Conservation (phyloP, 345 rosid species). For the Camelina sativa region DNA sequence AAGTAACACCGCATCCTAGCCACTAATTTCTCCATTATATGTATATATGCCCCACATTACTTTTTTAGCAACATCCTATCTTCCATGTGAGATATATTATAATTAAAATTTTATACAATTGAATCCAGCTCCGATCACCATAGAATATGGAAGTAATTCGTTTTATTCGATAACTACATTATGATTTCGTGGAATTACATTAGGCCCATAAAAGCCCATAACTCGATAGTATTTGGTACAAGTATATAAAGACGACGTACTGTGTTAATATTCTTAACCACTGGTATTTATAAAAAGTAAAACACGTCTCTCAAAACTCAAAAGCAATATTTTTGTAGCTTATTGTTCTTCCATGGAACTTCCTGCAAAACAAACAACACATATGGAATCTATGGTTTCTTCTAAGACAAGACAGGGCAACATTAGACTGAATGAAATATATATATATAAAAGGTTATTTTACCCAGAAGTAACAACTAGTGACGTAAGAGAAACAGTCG, state of each 20-base stretch:
- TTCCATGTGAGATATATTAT: neutral
- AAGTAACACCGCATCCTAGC: constrained; percentile 28
- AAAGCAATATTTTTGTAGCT: constrained; percentile 45
- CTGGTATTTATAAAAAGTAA: neutral
- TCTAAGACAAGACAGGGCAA: neutral
- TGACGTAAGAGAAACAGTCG: constrained; percentile 28
- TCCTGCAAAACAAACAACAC: constrained; percentile 41
- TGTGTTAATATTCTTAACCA: neutral
- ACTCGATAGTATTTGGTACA: neutral
- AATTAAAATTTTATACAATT: neutral
- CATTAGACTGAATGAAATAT: neutral
- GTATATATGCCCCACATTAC: constrained; percentile 32
- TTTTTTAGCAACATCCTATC: constrained; percentile 19
- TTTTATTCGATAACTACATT: too few relatives aligned
- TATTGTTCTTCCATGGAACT: constrained; percentile 55
- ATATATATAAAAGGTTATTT: neutral
- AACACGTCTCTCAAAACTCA: neutral
- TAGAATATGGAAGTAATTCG: neutral
- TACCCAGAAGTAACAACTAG: constrained; percentile 62
- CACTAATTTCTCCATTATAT: constrained; percentile 23
- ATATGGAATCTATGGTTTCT: neutral
- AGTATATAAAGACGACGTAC: neutral
- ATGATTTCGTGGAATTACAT: too few relatives aligned
- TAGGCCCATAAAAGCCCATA: constrained; percentile 11
- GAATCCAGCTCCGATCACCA: constrained; percentile 15